phyloP scores from a whole-genome alignment of 2,329 filamentous ascomycete species.

The Neoascochyta sp. region DNA sequence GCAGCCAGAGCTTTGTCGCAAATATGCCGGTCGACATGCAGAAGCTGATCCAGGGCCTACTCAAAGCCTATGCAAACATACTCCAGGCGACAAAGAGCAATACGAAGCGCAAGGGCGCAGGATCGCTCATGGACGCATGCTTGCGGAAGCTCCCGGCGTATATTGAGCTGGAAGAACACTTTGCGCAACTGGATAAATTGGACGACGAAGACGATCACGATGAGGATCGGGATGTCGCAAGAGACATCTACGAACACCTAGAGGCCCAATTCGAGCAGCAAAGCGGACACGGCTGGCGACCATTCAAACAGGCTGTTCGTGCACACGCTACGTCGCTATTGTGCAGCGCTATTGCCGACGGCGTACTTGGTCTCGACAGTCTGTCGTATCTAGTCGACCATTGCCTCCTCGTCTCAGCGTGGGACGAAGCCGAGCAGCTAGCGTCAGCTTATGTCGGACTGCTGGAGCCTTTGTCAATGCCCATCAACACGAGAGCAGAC shows the following conservation, averaged over 20 bases:
- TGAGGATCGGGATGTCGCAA: slow-evolving; percentile 34
- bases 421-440: slow-evolving; percentile 36
- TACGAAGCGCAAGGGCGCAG: slow-evolving; percentile 30
- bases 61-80: slow-evolving; percentile 35
- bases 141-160: slow-evolving; percentile 41
- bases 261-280: slow-evolving; percentile 35
- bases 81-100: slow-evolving; percentile 28
- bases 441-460: slow-evolving; percentile 25
- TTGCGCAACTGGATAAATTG: slow-evolving; percentile 29
- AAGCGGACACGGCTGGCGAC: slow-evolving; percentile 36
- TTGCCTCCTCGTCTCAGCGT: slow-evolving; percentile 30
- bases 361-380: slow-evolving; percentile 23
- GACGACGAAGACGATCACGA: slow-evolving; percentile 27
- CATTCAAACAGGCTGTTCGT: slow-evolving; percentile 41
- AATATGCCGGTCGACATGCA: slow-evolving; percentile 22
- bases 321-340: slow-evolving; percentile 41
- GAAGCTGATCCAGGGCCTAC: slow-evolving; percentile 30
- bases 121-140: slow-evolving; percentile 40
- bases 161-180: slow-evolving; percentile 40
- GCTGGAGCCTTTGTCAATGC: slow-evolving; percentile 22
- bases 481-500: slow-evolving; percentile 22
- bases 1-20: slow-evolving; percentile 16
- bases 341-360: slow-evolving; percentile 35
- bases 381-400: slow-evolving; percentile 25
- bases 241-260: slow-evolving; percentile 41